phyloP scores from a whole-genome alignment of 345 rosid species.

The Streptanthus diversifolius region DNA sequence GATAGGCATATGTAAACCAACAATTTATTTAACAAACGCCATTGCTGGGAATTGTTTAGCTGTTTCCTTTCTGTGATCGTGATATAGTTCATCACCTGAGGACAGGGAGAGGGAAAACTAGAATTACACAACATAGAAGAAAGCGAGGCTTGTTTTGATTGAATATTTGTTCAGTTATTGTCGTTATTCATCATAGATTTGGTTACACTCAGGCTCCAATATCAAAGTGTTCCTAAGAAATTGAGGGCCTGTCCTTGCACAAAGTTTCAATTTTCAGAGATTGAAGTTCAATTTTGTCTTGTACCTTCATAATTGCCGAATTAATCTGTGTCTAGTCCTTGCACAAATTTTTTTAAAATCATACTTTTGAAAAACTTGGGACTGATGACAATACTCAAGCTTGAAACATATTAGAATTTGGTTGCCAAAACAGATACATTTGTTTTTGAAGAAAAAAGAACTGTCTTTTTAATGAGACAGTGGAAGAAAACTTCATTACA shows the following conservation, averaged over 20 bases:
- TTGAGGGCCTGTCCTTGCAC: neutral
- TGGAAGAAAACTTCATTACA: neutral
- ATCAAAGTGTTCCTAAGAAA: neutral
- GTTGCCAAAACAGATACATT: conserved; percentile 24
- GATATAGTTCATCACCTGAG: conserved; percentile 7
- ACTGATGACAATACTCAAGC: neutral
- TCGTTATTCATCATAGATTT: conserved; percentile 11
- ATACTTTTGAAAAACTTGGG: neutral
- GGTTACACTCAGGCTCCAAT: neutral
- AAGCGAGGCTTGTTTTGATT: conserved; percentile 18
- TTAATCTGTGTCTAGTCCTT: no score
- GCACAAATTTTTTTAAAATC: no score
- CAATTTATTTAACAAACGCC: conserved; percentile 13
- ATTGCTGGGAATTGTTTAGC: conserved; percentile 5
- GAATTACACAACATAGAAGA: conserved; percentile 17
- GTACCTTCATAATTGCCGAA: neutral
- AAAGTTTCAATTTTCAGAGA: neutral
- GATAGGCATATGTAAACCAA: conserved; percentile 60
- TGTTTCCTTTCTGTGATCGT: conserved; percentile 10
- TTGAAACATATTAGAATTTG: conserved; percentile 1
- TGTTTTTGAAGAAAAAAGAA: neutral
- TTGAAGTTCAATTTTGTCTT: neutral
- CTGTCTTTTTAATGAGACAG: neutral
- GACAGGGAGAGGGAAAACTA: conserved; percentile 7
- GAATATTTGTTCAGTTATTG: conserved; percentile 14